Conservation (phyloP, 2,329 filamentous ascomycete species). For the Gnomoniopsis sp. region DNA sequence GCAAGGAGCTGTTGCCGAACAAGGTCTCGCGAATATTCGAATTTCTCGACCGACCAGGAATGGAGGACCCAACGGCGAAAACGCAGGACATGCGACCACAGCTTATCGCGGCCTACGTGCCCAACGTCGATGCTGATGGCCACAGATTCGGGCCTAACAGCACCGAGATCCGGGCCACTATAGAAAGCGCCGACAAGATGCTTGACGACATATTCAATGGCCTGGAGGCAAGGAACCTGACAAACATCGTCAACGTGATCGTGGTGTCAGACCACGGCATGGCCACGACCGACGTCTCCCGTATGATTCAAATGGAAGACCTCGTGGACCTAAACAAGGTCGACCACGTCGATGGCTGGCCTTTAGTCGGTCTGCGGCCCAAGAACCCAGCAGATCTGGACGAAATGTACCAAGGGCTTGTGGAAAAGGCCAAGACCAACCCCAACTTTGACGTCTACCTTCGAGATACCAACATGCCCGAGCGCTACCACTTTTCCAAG, state of each 20-base stretch:
- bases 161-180: constrained; percentile 80
- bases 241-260: constrained; percentile 85
- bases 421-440: constrained; percentile 55
- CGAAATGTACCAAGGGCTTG: constrained; percentile 60
- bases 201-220: constrained; percentile 72
- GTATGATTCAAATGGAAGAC: constrained; percentile 87
- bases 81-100: constrained; percentile 68
- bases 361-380: constrained; percentile 81
- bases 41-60: constrained; percentile 80
- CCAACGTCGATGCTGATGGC: constrained; percentile 83
- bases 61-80: constrained; percentile 52
- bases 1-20: constrained; percentile 65
- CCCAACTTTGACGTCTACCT: constrained; percentile 84
- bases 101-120: constrained; percentile 91
- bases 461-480: constrained; percentile 82
- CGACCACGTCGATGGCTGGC: constrained; percentile 90
- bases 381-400: constrained; percentile 66
- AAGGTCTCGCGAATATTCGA: constrained; percentile 79
- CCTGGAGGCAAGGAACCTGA: constrained; percentile 77
- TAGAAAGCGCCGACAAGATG: constrained; percentile 78
- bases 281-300: constrained; percentile 81
- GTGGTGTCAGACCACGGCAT: constrained; percentile 98
- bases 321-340: constrained; percentile 75
- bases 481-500: constrained; percentile 83
- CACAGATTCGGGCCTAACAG: constrained; percentile 92